Evolutionary conservation across 768 basidiomycete genomes (phyloP).

Genomic region (Astraeus odoratus): DNA sequence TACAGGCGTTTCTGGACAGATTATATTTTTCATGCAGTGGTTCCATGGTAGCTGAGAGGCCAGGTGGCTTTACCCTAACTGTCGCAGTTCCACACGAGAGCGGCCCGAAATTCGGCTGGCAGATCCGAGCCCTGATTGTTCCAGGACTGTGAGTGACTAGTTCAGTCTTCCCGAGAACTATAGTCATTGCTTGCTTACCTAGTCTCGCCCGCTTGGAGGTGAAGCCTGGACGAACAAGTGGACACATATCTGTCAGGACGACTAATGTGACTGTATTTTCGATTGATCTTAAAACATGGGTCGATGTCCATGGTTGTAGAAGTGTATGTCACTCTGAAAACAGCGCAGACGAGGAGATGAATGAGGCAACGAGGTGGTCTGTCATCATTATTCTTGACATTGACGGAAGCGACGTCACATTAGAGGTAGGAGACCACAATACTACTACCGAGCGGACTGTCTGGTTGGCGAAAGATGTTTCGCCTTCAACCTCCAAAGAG

Average conservation of each 20-base stretch:
- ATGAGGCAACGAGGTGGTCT: neutral
- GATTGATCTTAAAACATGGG: conserved; percentile 4
- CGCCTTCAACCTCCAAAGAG: neutral
- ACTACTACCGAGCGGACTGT: neutral
- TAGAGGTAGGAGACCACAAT: neutral
- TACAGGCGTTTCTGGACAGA: conserved; percentile 49
- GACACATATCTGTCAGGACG: conserved; percentile 12
- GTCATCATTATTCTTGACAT: conserved; percentile 4
- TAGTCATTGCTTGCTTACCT: neutral
- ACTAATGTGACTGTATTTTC: conserved; percentile 23
- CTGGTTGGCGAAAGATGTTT: conserved; percentile 7
- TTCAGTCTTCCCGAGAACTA: conserved; percentile 6
- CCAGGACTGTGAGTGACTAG: conserved; percentile 58
- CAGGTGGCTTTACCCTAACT: conserved; percentile 57
- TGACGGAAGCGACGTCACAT: conserved; percentile 6
- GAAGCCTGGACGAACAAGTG: neutral
- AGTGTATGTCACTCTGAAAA: neutral
- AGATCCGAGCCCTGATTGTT: conserved; percentile 46
- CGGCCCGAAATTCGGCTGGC: conserved; percentile 67
- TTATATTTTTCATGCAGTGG: conserved; percentile 9
- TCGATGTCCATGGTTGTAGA: neutral
- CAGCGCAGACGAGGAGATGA: neutral
- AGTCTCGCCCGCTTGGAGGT: conserved; percentile 14
- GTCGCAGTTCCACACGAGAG: conserved; percentile 61
- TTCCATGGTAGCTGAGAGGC: conserved; percentile 1